Conservation (phyloP, 805 yeast genomes). For the Wickerhamiella spandovensis region DNA sequence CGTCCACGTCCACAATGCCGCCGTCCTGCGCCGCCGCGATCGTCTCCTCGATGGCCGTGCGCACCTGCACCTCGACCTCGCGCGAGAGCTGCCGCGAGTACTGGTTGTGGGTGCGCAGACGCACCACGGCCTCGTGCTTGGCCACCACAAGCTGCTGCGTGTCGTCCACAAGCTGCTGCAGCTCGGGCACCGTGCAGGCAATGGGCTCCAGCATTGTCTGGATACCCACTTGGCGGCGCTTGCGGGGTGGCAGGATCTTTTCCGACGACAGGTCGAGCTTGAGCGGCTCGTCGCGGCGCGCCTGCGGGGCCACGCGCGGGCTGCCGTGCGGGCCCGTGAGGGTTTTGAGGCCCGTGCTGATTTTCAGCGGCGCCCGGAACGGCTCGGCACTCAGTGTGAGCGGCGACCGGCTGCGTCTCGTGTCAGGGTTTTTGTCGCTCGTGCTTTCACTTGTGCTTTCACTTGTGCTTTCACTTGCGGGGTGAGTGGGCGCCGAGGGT, state of each 20-base stretch:
- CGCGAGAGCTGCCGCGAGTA: slow-evolving; percentile 12
- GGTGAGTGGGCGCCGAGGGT: too few species aligned
- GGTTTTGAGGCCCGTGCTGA: too few species aligned
- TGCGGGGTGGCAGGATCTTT: background rate
- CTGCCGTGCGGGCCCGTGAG: background rate
- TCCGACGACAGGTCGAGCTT: background rate
- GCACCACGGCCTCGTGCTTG: slow-evolving; percentile 8
- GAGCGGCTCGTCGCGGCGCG: background rate
- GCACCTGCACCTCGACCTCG: slow-evolving; percentile 15
- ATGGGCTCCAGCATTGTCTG: slow-evolving; percentile 27
- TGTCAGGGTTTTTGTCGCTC: too few species aligned
- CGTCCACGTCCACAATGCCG: slow-evolving; percentile 6
- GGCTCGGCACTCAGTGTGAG: too few species aligned
- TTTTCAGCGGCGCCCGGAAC: too few species aligned
- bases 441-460: too few species aligned
- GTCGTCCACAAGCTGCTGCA: slow-evolving; percentile 1
- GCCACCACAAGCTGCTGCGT: slow-evolving; percentile 3
- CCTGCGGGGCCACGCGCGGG: background rate
- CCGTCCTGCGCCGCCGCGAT: slow-evolving; percentile 14
- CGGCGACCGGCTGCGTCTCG: too few species aligned
- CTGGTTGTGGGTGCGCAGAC: slow-evolving; percentile 6
- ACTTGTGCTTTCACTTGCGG: too few species aligned
- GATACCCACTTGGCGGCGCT: slow-evolving; percentile 42
- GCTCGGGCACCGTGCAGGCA: background rate
- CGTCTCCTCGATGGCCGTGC: slow-evolving; percentile 13